These are phyloP conservation scores for Pyricularia pennisetigena DNA, from an alignment of 2,329 filamentous ascomycete genomes.

Conservation along the genomic window DNA sequence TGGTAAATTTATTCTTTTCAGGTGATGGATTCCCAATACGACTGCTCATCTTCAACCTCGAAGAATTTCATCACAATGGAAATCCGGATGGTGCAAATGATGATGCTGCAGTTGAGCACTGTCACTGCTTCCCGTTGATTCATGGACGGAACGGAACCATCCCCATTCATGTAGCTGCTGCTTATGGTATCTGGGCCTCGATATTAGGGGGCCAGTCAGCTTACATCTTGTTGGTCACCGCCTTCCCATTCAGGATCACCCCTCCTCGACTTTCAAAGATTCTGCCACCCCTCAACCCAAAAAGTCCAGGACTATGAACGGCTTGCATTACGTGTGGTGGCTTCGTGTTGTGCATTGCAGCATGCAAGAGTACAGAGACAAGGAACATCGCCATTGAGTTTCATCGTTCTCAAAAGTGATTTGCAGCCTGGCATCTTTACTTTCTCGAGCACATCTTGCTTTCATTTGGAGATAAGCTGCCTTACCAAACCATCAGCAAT, in stretches of 20 bases:
- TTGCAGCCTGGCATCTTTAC: not conserved
- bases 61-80: not conserved
- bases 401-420: not conserved
- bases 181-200: not conserved
- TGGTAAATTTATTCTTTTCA: not conserved
- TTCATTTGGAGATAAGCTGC: not conserved
- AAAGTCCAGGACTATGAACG: not conserved
- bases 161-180: not conserved
- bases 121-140: not conserved
- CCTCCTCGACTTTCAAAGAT: not conserved
- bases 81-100: not conserved
- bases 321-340: not conserved
- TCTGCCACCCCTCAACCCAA: conserved; percentile 3
- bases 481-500: not conserved
- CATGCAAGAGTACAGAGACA: not conserved
- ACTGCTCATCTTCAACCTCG: not conserved
- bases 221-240: not conserved
- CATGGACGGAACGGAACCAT: not conserved
- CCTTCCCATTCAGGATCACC: not conserved
- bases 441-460: not conserved
- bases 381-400: not conserved
- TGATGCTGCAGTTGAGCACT: not conserved
- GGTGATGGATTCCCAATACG: not conserved
- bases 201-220: not conserved
- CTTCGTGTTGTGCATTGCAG: not conserved